These are phyloP conservation scores for Passiflora organensis DNA, from an alignment of 345 rosid genomes.

Conservation along the genomic window DNA sequence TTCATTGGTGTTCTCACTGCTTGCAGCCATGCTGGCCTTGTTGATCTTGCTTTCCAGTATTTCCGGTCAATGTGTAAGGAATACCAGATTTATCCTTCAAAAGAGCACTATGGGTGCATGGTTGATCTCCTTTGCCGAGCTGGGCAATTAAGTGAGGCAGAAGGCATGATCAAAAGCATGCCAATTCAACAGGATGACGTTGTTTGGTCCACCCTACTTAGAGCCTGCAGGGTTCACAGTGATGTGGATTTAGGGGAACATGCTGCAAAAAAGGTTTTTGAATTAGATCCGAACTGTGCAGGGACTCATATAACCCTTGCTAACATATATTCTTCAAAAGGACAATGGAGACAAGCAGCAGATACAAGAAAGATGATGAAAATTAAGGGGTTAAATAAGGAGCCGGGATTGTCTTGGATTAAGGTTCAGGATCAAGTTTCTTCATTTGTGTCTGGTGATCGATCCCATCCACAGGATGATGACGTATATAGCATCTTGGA, in stretches of 20 bases:
- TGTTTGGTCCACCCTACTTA: slow-evolving; percentile 78
- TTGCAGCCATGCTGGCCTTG: slow-evolving; percentile 76
- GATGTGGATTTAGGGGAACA: slow-evolving; percentile 60
- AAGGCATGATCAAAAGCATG: slow-evolving; percentile 62
- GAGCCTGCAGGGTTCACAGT: slow-evolving; percentile 58
- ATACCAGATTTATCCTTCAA: slow-evolving; percentile 47
- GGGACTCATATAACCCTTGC: slow-evolving; percentile 75
- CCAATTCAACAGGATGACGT: slow-evolving; percentile 67
- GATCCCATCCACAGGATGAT: slow-evolving; percentile 45
- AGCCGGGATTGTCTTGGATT: slow-evolving; percentile 84
- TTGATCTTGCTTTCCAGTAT: slow-evolving; percentile 70
- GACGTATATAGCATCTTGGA: slow-evolving; percentile 47
- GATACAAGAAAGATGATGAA: slow-evolving; percentile 59
- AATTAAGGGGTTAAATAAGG: slow-evolving; percentile 71
- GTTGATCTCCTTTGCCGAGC: slow-evolving; percentile 83
- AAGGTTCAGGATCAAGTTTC: slow-evolving; percentile 45
- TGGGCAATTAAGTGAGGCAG: slow-evolving; percentile 68
- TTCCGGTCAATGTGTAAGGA: slow-evolving; percentile 52
- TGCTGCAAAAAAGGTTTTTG: slow-evolving; percentile 59
- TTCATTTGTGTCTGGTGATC: slow-evolving; percentile 69
- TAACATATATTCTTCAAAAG: slow-evolving; percentile 62
- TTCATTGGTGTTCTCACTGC: slow-evolving; percentile 82
- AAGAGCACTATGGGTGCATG: slow-evolving; percentile 90
- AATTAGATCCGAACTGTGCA: slow-evolving; percentile 64
- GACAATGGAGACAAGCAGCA: slow-evolving; percentile 81